These are phyloP conservation scores for Aspergillus quadrilineatus DNA, from an alignment of 2,329 filamentous ascomycete genomes.

Conservation along the genomic window DNA sequence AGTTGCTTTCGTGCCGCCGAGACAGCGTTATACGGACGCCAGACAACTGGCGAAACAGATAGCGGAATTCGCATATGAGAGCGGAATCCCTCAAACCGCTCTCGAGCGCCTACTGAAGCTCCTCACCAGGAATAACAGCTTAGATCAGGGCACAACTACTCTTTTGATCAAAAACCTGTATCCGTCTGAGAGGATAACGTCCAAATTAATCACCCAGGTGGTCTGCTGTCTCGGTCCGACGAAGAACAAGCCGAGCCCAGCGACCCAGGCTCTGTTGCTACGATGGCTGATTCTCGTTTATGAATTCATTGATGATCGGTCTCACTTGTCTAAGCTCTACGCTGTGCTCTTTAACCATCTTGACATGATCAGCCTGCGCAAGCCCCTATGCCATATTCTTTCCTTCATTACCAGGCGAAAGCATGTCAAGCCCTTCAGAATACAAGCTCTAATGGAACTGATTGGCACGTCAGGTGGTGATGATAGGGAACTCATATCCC, in stretches of 20 bases:
- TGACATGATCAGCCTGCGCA: slow-evolving; percentile 75
- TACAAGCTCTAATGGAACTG: slow-evolving; percentile 65
- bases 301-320: slow-evolving; percentile 65
- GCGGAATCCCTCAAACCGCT: slow-evolving; percentile 62
- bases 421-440: slow-evolving; percentile 80
- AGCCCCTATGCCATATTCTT: slow-evolving; percentile 69
- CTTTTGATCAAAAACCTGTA: slow-evolving; percentile 73
- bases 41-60: slow-evolving; percentile 65
- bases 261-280: slow-evolving; percentile 68
- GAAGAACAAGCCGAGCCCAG: slow-evolving; percentile 68
- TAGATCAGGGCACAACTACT: slow-evolving; percentile 73
- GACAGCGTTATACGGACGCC: slow-evolving; percentile 63
- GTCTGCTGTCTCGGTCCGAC: slow-evolving; percentile 76
- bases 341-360: slow-evolving; percentile 76
- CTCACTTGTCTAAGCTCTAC: slow-evolving; percentile 67
- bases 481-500: slow-evolving; percentile 70
- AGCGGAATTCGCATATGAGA: slow-evolving; percentile 62
- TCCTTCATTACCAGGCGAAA: slow-evolving; percentile 76
- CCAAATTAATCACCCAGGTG: slow-evolving; percentile 62
- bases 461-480: slow-evolving; percentile 57
- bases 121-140: slow-evolving; percentile 63
- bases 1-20: slow-evolving; percentile 55
- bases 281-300: slow-evolving; percentile 78
- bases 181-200: slow-evolving; percentile 64
- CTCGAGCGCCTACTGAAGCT: slow-evolving; percentile 66